Percentiles rank a stretch among this genome's conserved stretches.
phyloP scores from a whole-genome alignment of 2,329 filamentous ascomycete species.

The Ustulina deusta region DNA sequence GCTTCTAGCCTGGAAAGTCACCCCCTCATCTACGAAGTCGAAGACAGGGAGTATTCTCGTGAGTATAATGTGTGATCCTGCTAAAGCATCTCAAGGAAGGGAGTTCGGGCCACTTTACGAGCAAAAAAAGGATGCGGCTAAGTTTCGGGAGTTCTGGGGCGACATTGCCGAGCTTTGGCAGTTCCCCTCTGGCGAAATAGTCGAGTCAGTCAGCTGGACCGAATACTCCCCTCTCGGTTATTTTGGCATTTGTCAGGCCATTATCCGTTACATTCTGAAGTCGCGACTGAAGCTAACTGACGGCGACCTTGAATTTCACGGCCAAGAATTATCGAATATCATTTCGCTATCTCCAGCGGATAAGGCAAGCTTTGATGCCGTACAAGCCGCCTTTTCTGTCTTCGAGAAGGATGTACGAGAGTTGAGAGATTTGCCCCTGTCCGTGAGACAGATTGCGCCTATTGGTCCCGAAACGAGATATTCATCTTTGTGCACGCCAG shows the following conservation, averaged over 20 bases:
- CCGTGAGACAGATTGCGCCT: constrained; percentile 82
- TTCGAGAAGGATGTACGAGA: constrained; percentile 82
- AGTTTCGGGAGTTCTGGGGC: constrained; percentile 94
- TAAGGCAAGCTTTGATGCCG: constrained; percentile 72
- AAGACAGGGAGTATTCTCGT: constrained; percentile 64
- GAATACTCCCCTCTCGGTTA: constrained; percentile 66
- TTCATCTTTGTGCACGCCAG: constrained; percentile 70
- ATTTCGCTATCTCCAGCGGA: constrained; percentile 62
- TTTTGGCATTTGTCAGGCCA: constrained; percentile 79
- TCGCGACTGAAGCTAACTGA: constrained; percentile 74
- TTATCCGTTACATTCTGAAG: constrained; percentile 76
- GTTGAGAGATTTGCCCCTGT: constrained; percentile 87
- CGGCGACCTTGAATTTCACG: constrained; percentile 64
- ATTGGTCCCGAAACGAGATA: constrained; percentile 80
- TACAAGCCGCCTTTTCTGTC: constrained; percentile 76
- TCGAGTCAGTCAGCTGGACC: constrained; percentile 91
- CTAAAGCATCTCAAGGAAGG: constrained; percentile 78
- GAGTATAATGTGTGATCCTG: constrained; percentile 78
- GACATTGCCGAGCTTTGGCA: constrained; percentile 91
- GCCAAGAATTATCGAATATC: constrained; percentile 63
- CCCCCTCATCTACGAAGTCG: constrained; percentile 52
- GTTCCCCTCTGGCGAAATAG: constrained; percentile 94
- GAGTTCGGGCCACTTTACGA: constrained; percentile 91
- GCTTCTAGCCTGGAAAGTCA: constrained; percentile 60
- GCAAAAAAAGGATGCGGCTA: constrained; percentile 82